A percentile compares a stretch with the other conserved stretches of the same genome.
Evolutionary conservation across 768 basidiomycete species (phyloP).

Genomic region (Phaeolepiota aurea): DNA sequence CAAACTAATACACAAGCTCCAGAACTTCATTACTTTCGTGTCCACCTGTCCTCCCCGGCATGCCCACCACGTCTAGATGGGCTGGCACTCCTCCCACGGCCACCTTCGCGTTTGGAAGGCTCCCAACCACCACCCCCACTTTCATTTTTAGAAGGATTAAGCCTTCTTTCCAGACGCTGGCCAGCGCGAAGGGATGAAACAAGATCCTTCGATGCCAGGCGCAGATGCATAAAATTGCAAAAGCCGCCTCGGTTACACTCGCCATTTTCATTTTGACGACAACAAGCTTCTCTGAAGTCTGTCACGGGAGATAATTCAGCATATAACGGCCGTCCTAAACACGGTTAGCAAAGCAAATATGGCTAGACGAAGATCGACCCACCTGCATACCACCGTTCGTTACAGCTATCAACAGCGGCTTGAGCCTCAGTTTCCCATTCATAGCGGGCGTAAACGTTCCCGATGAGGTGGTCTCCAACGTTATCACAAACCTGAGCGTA

Average conservation of each 20-base stretch:
- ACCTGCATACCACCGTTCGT: slow-evolving; percentile 98
- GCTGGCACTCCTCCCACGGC: slow-evolving; percentile 67
- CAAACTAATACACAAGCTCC: neutral
- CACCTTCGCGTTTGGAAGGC: slow-evolving; percentile 60
- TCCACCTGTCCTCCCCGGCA: slow-evolving; percentile 73
- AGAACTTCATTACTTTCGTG: slow-evolving; percentile 33
- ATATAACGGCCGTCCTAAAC: slow-evolving; percentile 80
- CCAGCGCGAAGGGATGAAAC: slow-evolving; percentile 72
- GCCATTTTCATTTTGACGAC: slow-evolving; percentile 97
- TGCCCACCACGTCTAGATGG: slow-evolving; percentile 53
- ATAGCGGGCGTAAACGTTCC: slow-evolving; percentile 95
- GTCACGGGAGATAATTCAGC: slow-evolving; percentile 98
- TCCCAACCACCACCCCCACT: slow-evolving; percentile 81
- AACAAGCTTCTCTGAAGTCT: slow-evolving; percentile 98
- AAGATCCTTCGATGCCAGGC: slow-evolving; percentile 78
- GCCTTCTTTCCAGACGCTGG: slow-evolving; percentile 74
- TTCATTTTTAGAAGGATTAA: slow-evolving; percentile 57
- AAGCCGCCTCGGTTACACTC: slow-evolving; percentile 97
- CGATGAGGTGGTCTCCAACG: slow-evolving; percentile 97
- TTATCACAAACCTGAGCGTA: slow-evolving; percentile 83
- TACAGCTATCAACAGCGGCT: slow-evolving; percentile 84
- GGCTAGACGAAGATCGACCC: slow-evolving; percentile 17
- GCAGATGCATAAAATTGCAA: slow-evolving; percentile 98
- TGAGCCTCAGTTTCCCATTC: slow-evolving; percentile 99
- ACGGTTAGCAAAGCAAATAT: slow-evolving; percentile 6